Base-by-base conservation (phyloP, 345 rosid genomes). In the Limnanthes douglasii region DNA sequence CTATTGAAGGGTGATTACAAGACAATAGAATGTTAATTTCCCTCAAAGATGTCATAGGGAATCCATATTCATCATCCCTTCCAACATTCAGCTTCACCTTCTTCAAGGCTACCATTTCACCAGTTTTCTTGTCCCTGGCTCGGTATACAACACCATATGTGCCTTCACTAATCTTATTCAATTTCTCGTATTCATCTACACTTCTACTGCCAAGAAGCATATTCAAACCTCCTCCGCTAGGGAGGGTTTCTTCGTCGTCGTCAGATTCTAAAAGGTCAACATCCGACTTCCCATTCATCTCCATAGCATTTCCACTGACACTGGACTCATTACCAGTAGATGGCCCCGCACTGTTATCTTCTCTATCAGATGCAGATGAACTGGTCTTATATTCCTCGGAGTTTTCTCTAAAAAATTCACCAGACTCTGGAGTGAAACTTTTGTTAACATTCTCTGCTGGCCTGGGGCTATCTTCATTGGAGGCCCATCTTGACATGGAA, bases 11-110 rank as follows among this genome's bases (percentile, higher is more conserved):
- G 31, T 78, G 90, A 40, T 65, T 56, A 44, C 86, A 61, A 20
- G 93, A 73, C 49, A 64, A 40, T 29, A 86, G 81, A 54, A 78
- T 73, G 53, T 82, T 86, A 15, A 82, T 82, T 61, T 86, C 97
- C 70, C 97, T 69, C 57, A 86, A 46, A 8, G 97, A 59, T 5
- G 95, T 64, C 48, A 78, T 20, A 6, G 97, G 97, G 45, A 86
- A 82, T 33, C 92, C 96, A 15, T 60, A 51, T 11, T 75, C 88
- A 49, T 62, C 77, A 47, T 69, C 76, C 70, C 65, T 73, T 49
- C 72, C 69, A 10, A 68, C 66, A 50, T 70, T 69, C 66, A 76
- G 76, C 65, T 72, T 80, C 50, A 80, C 71, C 64, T 81, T 78
- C 61, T 86, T 86, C 54, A 86, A 51, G 1, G 96, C 96, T 51